Evolutionary conservation across 1,139 yeast species (phyloP).

Genomic region (Pichia terricola): DNA sequence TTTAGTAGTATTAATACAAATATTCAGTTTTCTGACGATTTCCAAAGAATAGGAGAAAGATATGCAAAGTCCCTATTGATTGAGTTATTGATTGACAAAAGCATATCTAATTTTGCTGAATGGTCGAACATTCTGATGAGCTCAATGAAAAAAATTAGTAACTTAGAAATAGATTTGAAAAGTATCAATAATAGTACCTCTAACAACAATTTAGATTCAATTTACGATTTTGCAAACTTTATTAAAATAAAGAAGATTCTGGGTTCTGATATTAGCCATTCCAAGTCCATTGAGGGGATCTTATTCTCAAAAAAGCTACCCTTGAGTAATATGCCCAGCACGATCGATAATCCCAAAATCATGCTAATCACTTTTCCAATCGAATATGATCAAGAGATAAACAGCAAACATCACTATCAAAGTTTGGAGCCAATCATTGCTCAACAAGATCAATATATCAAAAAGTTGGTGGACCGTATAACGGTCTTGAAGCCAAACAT

Average conservation of each 20-base stretch:
- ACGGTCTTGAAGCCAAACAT: conserved; percentile 71
- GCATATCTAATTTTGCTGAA: conserved; percentile 43
- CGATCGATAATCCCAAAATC: conserved; percentile 59
- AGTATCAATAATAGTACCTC: neutral
- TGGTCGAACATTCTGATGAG: conserved; percentile 44
- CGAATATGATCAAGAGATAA: conserved; percentile 60
- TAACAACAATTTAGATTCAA: conserved; percentile 35
- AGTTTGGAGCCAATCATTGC: conserved; percentile 55
- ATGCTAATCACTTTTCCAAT: conserved; percentile 82
- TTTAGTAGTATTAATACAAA: neutral
- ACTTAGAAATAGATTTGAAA: conserved; percentile 44
- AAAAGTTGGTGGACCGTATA: conserved; percentile 73
- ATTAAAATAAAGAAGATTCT: conserved; percentile 76
- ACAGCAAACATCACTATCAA: conserved; percentile 14
- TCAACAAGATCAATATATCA: conserved; percentile 79
- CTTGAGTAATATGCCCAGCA: conserved; percentile 66
- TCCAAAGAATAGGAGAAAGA: conserved; percentile 27
- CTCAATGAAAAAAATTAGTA: conserved; percentile 35
- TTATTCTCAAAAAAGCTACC: conserved; percentile 82
- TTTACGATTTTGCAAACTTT: conserved; percentile 77
- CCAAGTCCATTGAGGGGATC: conserved; percentile 64
- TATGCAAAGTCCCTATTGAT: conserved; percentile 38
- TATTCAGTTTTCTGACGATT: conserved; percentile 24
- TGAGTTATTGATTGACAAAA: conserved; percentile 67
- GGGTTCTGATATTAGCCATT: conserved; percentile 50